A percentile compares a stretch with the other conserved stretches of the same genome.
Evolutionary conservation across 2,329 filamentous ascomycete species (phyloP).

Genomic region (Basipetospora chlamydospora): DNA sequence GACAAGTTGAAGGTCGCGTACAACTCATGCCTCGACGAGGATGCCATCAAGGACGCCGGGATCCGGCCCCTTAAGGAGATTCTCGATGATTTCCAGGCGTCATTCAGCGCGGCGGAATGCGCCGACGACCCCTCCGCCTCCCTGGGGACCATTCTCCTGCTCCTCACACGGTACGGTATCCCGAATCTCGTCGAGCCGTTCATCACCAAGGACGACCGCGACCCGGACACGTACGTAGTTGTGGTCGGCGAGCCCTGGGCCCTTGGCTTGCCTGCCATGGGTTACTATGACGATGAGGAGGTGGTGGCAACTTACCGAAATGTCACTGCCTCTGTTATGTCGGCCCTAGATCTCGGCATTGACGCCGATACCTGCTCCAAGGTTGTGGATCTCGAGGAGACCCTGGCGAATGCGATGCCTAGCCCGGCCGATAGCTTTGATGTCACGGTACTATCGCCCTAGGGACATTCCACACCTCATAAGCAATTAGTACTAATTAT

Average conservation of each 20-base stretch:
- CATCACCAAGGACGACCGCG: constrained; percentile 27
- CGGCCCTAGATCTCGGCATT: constrained; percentile 18
- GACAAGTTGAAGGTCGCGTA: constrained; percentile 50
- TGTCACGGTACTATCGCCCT: constrained; percentile 29
- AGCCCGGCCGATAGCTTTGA: constrained; percentile 43
- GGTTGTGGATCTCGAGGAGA: constrained; percentile 43
- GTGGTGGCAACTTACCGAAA: constrained; percentile 34
- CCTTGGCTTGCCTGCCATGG: constrained; percentile 47
- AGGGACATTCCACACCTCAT: too few species aligned
- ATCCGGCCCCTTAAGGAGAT: constrained; percentile 39
- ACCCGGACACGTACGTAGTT: constrained; percentile 22
- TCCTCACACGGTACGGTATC: constrained; percentile 30
- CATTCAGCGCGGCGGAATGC: constrained; percentile 11
- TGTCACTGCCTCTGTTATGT: constrained; percentile 12
- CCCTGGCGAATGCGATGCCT: constrained; percentile 43
- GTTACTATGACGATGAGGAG: constrained; percentile 42
- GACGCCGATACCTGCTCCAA: constrained; percentile 24
- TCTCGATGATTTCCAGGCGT: constrained; percentile 29
- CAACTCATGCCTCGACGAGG: constrained; percentile 50
- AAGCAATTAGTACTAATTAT: neutral
- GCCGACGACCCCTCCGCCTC: constrained; percentile 13
- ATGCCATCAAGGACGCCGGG: constrained; percentile 38
- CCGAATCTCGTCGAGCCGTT: constrained; percentile 20
- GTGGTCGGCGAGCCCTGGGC: constrained; percentile 26
- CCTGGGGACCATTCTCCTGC: constrained; percentile 27